Evolutionary conservation across 2,329 filamentous ascomycete species (phyloP).

Genomic region (Teratosphaeria zuluensis): DNA sequence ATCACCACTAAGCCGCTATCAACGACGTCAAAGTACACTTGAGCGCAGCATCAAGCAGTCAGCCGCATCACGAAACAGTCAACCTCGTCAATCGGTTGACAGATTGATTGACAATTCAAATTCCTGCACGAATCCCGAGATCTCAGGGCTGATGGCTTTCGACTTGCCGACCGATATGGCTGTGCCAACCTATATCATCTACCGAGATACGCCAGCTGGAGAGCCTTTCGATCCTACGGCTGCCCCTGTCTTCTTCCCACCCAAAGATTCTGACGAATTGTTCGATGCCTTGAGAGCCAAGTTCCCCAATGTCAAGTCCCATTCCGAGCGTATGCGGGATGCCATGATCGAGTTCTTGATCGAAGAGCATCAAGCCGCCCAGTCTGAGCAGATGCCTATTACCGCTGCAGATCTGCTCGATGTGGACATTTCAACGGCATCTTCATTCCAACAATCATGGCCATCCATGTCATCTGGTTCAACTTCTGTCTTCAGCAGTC

Average conservation of each 20-base stretch:
- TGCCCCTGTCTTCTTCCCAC: constrained; percentile 26
- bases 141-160: constrained; percentile 6
- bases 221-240: constrained; percentile 24
- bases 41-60: too few species aligned
- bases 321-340: constrained; percentile 31
- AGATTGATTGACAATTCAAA: background rate
- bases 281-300: constrained; percentile 27
- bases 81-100: too few species aligned
- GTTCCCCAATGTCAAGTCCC: constrained; percentile 26
- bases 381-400: constrained; percentile 12
- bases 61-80: too few species aligned
- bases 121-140: background rate
- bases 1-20: too few species aligned
- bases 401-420: constrained; percentile 8
- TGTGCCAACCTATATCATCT: constrained; percentile 23
- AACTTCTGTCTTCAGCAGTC: constrained; percentile 19
- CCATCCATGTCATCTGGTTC: constrained; percentile 23
- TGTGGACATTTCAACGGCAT: constrained; percentile 11
- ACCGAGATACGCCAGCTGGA: constrained; percentile 21
- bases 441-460: constrained; percentile 18
- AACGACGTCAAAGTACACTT: background rate
- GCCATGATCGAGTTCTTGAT: constrained; percentile 30
- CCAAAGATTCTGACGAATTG: constrained; percentile 30
- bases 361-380: constrained; percentile 24
- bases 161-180: constrained; percentile 3